Evolutionary conservation across 306 rosid genomes (phyloP).

Genomic region (Cucurbita pepo): DNA sequence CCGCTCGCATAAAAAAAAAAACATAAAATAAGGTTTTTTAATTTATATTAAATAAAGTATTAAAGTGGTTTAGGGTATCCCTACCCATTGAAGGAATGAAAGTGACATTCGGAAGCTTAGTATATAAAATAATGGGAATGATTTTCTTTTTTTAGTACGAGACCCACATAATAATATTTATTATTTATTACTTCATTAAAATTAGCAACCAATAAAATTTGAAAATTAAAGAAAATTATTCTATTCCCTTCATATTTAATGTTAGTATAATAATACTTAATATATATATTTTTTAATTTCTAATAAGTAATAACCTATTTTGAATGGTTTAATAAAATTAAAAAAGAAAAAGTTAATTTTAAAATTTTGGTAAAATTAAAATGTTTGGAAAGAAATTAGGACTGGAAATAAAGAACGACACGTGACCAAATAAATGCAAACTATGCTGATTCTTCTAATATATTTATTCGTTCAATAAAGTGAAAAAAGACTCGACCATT

Average conservation of each 20-base stretch:
- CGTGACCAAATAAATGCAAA: neutral
- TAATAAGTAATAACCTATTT: neutral
- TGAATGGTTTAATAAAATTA: too few species aligned
- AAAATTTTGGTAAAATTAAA: too few species aligned
- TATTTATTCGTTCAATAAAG: too few species aligned
- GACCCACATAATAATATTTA: neutral
- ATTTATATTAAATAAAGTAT: neutral
- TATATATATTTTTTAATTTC: too few species aligned
- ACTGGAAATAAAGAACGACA: too few species aligned
- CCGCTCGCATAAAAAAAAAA: neutral
- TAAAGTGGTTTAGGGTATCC: neutral
- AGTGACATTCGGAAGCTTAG: neutral
- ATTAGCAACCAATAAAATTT: neutral
- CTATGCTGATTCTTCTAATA: neutral
- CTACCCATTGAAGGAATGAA: neutral
- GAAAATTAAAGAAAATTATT: too few species aligned
- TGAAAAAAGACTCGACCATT: neutral
- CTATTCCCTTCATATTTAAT: neutral
- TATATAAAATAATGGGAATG: neutral
- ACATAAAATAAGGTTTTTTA: neutral
- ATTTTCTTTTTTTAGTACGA: neutral
- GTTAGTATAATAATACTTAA: neutral
- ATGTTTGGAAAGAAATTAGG: neutral
- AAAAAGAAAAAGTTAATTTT: too few species aligned
- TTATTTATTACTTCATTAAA: neutral